These are phyloP conservation scores for Camelina neglecta DNA, from an alignment of 345 rosid genomes.

Conservation along the genomic window DNA sequence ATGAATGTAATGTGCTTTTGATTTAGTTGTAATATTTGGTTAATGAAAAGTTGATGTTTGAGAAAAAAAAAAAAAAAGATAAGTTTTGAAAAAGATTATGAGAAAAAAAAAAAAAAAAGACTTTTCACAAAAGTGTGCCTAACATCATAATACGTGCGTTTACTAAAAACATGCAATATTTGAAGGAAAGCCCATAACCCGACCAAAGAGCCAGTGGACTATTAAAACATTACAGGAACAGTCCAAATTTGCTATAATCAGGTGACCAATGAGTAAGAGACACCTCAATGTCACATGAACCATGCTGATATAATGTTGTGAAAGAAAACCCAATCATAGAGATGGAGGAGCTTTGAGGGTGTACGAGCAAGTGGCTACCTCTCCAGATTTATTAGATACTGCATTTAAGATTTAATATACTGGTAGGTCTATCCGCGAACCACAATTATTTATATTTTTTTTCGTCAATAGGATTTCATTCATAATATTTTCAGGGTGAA, in stretches of 20 bases:
- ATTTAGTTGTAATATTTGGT: too few species aligned
- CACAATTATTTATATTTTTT: constrained; percentile 6
- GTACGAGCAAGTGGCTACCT: constrained; percentile 39
- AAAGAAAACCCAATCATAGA: constrained; percentile 40
- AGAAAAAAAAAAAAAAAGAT: too few species aligned
- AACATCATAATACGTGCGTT: constrained; percentile 43
- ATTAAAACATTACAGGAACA: constrained; percentile 38
- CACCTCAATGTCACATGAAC: constrained; percentile 34
- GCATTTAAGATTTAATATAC: constrained; percentile 38
- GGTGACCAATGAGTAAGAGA: constrained; percentile 18
- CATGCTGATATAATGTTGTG: constrained; percentile 35
- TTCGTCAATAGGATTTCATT: too few species aligned
- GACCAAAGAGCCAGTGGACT: constrained; percentile 46
- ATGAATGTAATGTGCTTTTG: too few species aligned
- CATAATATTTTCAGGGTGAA: too few species aligned
- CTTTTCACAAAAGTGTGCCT: constrained; percentile 43
- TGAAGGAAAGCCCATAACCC: constrained; percentile 39
- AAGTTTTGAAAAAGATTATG: neutral
- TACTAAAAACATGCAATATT: constrained; percentile 43
- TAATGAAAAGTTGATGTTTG: too few species aligned
- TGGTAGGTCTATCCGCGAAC: constrained; percentile 48
- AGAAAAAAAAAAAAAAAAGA: neutral
- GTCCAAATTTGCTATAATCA: constrained; percentile 41
- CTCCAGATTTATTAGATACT: constrained; percentile 35
- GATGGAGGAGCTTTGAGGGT: constrained; percentile 39